Evolutionary conservation across 1,284 basidiomycete species (phyloP).

Genomic region (Ganoderma resinaceum): DNA sequence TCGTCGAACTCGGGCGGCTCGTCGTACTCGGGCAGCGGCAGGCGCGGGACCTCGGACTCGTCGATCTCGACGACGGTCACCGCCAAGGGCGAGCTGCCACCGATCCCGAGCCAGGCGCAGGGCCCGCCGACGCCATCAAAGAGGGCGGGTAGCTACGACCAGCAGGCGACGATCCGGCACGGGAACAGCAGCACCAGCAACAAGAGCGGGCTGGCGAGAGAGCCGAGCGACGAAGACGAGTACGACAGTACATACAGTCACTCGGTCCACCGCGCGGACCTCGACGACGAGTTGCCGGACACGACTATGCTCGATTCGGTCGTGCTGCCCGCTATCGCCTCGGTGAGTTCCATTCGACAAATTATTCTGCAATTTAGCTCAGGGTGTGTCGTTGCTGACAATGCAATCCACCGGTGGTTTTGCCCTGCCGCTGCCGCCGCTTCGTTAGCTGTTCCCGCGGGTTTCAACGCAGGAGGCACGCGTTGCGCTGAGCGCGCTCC

Average conservation of each 20-base stretch:
- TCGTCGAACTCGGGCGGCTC: slow-evolving; percentile 38
- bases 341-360: slow-evolving; percentile 59
- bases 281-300: slow-evolving; percentile 76
- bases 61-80: slow-evolving; percentile 50
- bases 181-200: slow-evolving; percentile 30
- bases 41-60: slow-evolving; percentile 35
- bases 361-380: not conserved
- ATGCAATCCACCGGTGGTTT: slow-evolving; percentile 7
- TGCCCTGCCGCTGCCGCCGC: not conserved
- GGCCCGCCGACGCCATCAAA: slow-evolving; percentile 48
- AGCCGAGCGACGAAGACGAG: slow-evolving; percentile 67
- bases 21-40: slow-evolving; percentile 38
- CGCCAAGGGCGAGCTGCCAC: slow-evolving; percentile 65
- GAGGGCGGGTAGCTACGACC: slow-evolving; percentile 48
- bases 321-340: slow-evolving; percentile 90
- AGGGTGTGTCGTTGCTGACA: slow-evolving; percentile 5
- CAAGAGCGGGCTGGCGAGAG: slow-evolving; percentile 42
- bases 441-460: slow-evolving; percentile 83
- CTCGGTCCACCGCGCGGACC: slow-evolving; percentile 25
- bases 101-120: slow-evolving; percentile 49
- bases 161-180: slow-evolving; percentile 72
- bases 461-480: slow-evolving; percentile 89
- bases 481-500: slow-evolving; percentile 81
- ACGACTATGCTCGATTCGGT: slow-evolving; percentile 95
- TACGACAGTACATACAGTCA: slow-evolving; percentile 61